Base-by-base conservation (phyloP, 2,329 filamentous ascomycete species). In the Lachnellula suecica region DNA sequence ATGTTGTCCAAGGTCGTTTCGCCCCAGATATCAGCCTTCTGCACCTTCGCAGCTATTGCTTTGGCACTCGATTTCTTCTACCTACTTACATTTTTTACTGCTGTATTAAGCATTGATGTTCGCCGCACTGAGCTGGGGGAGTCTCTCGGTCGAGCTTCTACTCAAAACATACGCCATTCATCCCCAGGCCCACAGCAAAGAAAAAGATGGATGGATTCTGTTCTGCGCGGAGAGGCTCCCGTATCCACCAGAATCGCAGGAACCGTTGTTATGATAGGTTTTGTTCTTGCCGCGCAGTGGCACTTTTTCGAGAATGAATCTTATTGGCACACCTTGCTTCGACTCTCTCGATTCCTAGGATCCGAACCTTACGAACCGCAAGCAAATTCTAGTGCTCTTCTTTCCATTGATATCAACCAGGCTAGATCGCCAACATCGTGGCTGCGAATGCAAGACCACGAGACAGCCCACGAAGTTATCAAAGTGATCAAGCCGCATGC, bases 61-160 rank as follows among this genome's bases (percentile, higher is more conserved):
- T 81, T 90, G 13, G 70, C 88, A 1, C 87, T 92, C 62, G 89
- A 93, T 68, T 87, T 88, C 56, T 84, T 91, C 63, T 91, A 88
- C 63, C 76, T 91, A 20, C 79, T 89, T 7, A 92, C 88, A 0
- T 92, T 91, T 70, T 92, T 93, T 64, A 75, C 91, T 3, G 83
- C 88, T 1, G 87, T 93, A 11, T 74, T 93, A 22, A 91, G 87
- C 63, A 84, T 93, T 40, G 89, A 93, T 66, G 87, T 93, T 9
- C 81, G 85, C 20, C 79, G 89, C 59, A 83, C 87, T 52, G 89
- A 93, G 70, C 78, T 93, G 0, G 83, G 84, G 59, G 88, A 93
- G 65, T 85, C 86, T 2, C 72, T 92, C 9, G 82, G 75, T 29
- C 52, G 57, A 60, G 78, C 75, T 2, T 75, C 76, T 1, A 72